phyloP scores from a whole-genome alignment of 352 stramenopile genomes.

The Elongisporangium undulatum region DNA sequence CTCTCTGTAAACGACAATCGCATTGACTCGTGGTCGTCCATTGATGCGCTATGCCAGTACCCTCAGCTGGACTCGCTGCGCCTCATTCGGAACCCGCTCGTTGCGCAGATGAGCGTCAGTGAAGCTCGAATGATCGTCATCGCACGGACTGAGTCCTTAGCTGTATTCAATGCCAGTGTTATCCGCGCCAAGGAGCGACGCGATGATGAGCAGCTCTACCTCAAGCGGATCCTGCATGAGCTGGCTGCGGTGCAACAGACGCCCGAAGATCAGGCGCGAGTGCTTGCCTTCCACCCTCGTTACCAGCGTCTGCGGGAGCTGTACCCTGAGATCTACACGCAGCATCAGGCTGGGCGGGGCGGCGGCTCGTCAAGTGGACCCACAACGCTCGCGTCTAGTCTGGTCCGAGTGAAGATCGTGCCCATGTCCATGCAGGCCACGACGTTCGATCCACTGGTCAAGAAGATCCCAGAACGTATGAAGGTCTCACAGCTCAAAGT shows the following conservation, averaged over 20 bases:
- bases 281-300: conserved; percentile 44
- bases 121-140: conserved; percentile 71
- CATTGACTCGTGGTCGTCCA: conserved; percentile 68
- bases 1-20: conserved; percentile 64
- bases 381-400: conserved; percentile 41
- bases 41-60: conserved; percentile 68
- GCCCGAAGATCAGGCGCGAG: conserved; percentile 17
- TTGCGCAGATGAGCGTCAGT: conserved; percentile 51
- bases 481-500: conserved; percentile 71
- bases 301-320: conserved; percentile 32
- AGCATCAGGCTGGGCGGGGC: conserved; percentile 3
- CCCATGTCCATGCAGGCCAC: conserved; percentile 74
- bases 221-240: conserved; percentile 78
- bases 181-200: conserved; percentile 55
- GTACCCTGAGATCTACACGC: conserved; percentile 45
- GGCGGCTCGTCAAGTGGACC: conserved; percentile 14
- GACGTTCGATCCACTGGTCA: conserved; percentile 54
- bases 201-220: conserved; percentile 78
- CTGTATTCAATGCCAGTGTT: conserved; percentile 63
- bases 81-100: conserved; percentile 65
- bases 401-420: conserved; percentile 65
- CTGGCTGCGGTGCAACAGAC: conserved; percentile 31
- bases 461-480: conserved; percentile 74
- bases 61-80: conserved; percentile 51
- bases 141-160: conserved; percentile 41